Evolutionary conservation across 352 stramenopile genomes (phyloP).

Genomic region (Phytophthora capsici): DNA sequence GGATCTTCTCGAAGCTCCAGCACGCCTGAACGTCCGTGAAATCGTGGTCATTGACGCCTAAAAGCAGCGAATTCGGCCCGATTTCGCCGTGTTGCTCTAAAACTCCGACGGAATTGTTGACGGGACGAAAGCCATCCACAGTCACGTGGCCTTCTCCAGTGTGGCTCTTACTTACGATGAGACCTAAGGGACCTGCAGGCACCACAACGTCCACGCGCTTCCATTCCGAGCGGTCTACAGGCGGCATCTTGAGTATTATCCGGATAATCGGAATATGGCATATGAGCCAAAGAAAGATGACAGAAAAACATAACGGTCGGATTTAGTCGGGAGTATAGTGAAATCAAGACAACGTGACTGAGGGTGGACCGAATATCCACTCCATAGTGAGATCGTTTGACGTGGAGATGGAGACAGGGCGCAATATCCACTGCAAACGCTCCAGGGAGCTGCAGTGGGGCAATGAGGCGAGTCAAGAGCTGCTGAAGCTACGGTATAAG

Average conservation of each 20-base stretch:
- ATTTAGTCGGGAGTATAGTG: conserved; percentile 2
- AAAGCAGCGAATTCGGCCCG: conserved; percentile 48
- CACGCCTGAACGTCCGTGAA: conserved; percentile 44
- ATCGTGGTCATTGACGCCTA: conserved; percentile 79
- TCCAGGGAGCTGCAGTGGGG: conserved; percentile 10
- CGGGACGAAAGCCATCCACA: conserved; percentile 80
- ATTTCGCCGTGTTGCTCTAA: conserved; percentile 53
- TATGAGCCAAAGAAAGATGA: no score
- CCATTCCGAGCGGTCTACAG: conserved; percentile 37
- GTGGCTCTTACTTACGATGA: conserved; percentile 75
- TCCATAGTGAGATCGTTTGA: conserved; percentile 3
- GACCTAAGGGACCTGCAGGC: conserved; percentile 66
- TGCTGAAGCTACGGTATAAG: conserved; percentile 33
- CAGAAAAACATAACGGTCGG: background rate
- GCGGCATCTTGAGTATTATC: conserved; percentile 3
- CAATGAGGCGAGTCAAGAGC: conserved; percentile 23
- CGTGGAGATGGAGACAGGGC: conserved; percentile 15
- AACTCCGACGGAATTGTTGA: conserved; percentile 48
- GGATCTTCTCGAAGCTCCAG: conserved; percentile 72
- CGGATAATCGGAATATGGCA: no score
- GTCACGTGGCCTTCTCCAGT: conserved; percentile 53
- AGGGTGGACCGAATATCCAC: conserved; percentile 4
- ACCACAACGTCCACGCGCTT: conserved; percentile 73
- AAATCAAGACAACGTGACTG: conserved; percentile 3
- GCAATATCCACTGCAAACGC: conserved; percentile 39